A percentile compares a stretch with the other conserved stretches of the same genome.
These are phyloP conservation scores for Pichia gijzeniarum DNA, from an alignment of 805 yeast genomes.

Conservation along the genomic window DNA sequence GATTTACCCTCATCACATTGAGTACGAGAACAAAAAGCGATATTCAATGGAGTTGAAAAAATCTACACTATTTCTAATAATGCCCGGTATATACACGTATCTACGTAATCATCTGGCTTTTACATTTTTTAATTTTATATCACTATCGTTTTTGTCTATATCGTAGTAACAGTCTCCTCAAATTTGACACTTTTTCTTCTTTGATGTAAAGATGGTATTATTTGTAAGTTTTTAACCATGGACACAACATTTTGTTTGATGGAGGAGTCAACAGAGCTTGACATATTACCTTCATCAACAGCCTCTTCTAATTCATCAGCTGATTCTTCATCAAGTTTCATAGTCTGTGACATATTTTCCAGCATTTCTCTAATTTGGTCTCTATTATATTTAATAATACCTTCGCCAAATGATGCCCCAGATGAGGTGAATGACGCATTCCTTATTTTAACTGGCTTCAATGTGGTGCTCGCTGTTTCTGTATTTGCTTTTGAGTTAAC, in stretches of 20 bases:
- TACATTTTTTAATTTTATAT: neutral
- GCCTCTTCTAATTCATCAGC: constrained; percentile 11
- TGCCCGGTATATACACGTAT: too few species aligned
- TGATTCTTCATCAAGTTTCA: constrained; percentile 13
- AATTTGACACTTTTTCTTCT: constrained; percentile 29
- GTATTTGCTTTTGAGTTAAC: neutral
- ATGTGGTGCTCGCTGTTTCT: neutral
- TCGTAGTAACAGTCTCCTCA: constrained; percentile 17
- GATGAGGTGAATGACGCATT: constrained; percentile 30
- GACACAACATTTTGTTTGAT: constrained; percentile 1
- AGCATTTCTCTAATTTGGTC: constrained; percentile 31
- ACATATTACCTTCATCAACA: constrained; percentile 2
- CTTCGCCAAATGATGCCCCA: constrained; percentile 32
- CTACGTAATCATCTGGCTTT: too few species aligned
- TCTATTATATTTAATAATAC: constrained; percentile 30
- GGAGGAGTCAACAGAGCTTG: neutral
- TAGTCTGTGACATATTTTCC: constrained; percentile 18
- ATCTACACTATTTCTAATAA: too few species aligned
- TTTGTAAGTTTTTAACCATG: constrained; percentile 6
- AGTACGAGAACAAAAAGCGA: too few species aligned
- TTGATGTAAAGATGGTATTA: neutral
- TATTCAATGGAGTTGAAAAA: too few species aligned
- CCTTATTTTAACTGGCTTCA: constrained; percentile 1
- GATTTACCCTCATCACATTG: too few species aligned
- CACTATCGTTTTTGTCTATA: neutral